phyloP scores from a whole-genome alignment of 306 rosid species.

The Pachyrhizus erosus region DNA sequence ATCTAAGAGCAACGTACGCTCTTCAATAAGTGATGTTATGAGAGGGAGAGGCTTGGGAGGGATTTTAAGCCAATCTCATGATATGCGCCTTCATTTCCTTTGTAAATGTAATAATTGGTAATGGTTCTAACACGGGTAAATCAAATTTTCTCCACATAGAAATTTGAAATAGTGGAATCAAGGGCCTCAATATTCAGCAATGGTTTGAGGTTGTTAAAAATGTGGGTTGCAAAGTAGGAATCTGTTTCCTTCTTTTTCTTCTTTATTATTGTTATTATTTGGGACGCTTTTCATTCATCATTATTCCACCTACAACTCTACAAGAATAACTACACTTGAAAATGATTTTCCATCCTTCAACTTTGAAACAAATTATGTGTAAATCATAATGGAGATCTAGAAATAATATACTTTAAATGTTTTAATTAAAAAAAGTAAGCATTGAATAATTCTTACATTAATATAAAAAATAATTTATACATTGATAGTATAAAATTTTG shows the following conservation, averaged over 20 bases:
- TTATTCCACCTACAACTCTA: not conserved
- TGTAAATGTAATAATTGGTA: not conserved
- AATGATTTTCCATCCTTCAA: not conserved
- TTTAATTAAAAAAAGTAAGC: too few relatives aligned
- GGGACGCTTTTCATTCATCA: not conserved
- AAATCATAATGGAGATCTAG: not conserved
- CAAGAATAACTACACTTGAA: not conserved
- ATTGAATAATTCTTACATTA: too few relatives aligned
- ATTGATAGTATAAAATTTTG: too few relatives aligned
- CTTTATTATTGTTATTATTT: not conserved
- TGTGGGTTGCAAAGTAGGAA: not conserved
- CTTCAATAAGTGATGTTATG: slow-evolving; percentile 45
- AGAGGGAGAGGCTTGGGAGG: slow-evolving; percentile 13
- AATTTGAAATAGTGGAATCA: slow-evolving; percentile 27
- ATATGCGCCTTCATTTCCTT: not conserved
- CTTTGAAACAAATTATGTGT: not conserved
- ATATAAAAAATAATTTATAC: too few relatives aligned
- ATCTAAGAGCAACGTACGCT: slow-evolving; percentile 84
- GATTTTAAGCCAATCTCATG: not conserved
- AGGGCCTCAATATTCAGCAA: slow-evolving; percentile 5
- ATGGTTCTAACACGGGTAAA: not conserved
- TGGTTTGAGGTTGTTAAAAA: not conserved
- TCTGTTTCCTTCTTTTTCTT: not conserved
- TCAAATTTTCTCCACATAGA: slow-evolving; percentile 10
- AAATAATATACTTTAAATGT: too few relatives aligned